Evolutionary conservation across 108 stramenopile genomes (phyloP).

Genomic region (Nitzschia sp.): DNA sequence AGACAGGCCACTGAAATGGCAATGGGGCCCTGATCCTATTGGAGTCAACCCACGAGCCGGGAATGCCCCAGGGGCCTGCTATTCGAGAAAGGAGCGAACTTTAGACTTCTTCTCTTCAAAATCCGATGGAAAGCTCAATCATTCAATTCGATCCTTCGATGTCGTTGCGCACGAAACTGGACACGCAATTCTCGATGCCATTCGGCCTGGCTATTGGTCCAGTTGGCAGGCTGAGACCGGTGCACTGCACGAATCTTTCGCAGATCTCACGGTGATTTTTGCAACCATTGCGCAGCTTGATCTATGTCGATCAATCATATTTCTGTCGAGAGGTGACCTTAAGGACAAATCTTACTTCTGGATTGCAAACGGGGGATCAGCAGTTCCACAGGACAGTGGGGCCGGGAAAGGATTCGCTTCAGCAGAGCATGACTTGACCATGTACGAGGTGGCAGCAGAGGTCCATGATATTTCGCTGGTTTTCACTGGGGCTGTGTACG

Average conservation of each 20-base stretch:
- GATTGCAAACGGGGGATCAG: neutral
- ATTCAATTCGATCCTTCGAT: neutral
- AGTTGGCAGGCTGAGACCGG: conserved; percentile 4
- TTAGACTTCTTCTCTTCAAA: neutral
- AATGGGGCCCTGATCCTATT: neutral
- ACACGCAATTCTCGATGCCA: neutral
- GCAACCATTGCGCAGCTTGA: neutral
- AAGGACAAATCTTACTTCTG: conserved; percentile 2
- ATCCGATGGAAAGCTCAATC: neutral
- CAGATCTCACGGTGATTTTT: neutral
- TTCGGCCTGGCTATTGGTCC: conserved; percentile 7
- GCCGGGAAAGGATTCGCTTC: neutral
- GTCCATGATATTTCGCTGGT: conserved; percentile 1
- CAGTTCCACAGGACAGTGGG: neutral
- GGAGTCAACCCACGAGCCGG: neutral
- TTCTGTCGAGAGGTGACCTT: neutral
- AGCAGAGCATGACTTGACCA: neutral
- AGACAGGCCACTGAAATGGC: neutral
- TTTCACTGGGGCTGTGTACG: neutral
- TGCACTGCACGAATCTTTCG: conserved; percentile 4
- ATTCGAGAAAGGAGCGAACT: neutral
- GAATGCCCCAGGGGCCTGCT: neutral
- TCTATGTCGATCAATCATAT: conserved; percentile 1
- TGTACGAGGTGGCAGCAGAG: conserved; percentile 1
- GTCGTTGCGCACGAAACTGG: neutral